Percentiles rank a stretch among this genome's conserved stretches.
These are phyloP conservation scores for Russula sp. DNA, from an alignment of 768 basidiomycete species.

Conservation along the genomic window DNA sequence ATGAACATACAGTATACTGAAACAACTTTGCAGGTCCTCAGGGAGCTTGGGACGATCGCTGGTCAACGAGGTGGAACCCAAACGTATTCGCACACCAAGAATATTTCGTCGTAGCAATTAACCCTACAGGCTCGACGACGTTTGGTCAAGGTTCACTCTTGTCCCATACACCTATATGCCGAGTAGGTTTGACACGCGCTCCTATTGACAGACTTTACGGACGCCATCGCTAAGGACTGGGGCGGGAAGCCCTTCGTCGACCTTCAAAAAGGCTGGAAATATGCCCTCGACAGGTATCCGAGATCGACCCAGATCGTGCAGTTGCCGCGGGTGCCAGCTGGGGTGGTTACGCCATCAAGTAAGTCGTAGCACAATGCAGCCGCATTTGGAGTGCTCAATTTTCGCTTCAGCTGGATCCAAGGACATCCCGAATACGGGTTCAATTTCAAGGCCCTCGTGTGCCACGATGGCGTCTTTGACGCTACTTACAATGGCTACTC, in stretches of 20 bases:
- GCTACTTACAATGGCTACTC: slow-evolving; percentile 76
- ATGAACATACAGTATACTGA: slow-evolving; percentile 4
- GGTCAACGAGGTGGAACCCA: slow-evolving; percentile 92
- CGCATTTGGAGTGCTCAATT: slow-evolving; percentile 11
- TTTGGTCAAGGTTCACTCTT: slow-evolving; percentile 71
- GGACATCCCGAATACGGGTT: slow-evolving; percentile 88
- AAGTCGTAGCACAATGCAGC: slow-evolving; percentile 5
- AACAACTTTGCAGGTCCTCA: slow-evolving; percentile 52
- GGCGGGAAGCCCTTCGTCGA: slow-evolving; percentile 84
- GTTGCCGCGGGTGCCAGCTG: slow-evolving; percentile 81
- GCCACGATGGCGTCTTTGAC: slow-evolving; percentile 93
- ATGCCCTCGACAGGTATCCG: slow-evolving; percentile 61
- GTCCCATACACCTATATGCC: background rate
- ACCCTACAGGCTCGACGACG: slow-evolving; percentile 92
- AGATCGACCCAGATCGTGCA: slow-evolving; percentile 56
- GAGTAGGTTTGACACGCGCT: slow-evolving; percentile 1
- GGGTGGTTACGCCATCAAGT: slow-evolving; percentile 91
- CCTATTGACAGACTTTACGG: slow-evolving; percentile 59
- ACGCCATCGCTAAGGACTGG: slow-evolving; percentile 78
- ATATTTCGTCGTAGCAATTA: slow-evolving; percentile 83
- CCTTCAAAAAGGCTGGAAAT: slow-evolving; percentile 70
- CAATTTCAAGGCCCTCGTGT: slow-evolving; percentile 86
- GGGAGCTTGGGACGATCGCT: slow-evolving; percentile 85
- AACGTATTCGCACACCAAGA: slow-evolving; percentile 76
- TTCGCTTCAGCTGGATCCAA: slow-evolving; percentile 77